Percentiles rank a stretch among this genome's conserved stretches.
These are phyloP conservation scores for Termitomyces sp. DNA, from an alignment of 1,284 basidiomycete species.

Conservation along the genomic window DNA sequence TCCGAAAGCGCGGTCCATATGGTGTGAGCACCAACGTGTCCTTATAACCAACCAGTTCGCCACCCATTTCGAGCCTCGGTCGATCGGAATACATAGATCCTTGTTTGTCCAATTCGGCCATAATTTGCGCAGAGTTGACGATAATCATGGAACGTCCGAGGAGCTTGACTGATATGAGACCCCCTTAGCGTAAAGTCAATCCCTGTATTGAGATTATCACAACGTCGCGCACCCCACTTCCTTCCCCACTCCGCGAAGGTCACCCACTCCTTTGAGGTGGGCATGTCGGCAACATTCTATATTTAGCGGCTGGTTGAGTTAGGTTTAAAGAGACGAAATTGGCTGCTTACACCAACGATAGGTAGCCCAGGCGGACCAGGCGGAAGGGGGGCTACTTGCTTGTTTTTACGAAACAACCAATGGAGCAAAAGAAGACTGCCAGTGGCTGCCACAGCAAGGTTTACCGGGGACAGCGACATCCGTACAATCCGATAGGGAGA, in stretches of 20 bases:
- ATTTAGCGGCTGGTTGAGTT: not conserved
- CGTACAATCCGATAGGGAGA: not conserved
- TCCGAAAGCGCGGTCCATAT: constrained; percentile 28
- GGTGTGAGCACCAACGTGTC: constrained; percentile 26
- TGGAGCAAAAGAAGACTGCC: not conserved
- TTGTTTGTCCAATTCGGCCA: constrained; percentile 32
- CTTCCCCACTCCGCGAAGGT: constrained; percentile 39
- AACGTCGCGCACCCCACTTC: constrained; percentile 29
- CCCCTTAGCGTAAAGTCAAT: constrained; percentile 15
- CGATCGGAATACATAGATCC: constrained; percentile 33
- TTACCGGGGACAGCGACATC: not conserved
- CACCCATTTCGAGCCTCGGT: constrained; percentile 29
- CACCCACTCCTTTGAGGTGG: constrained; percentile 35
- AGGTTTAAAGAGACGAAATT: not conserved
- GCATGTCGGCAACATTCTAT: constrained; percentile 38
- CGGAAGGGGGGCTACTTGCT: not conserved
- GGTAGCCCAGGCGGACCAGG: constrained; percentile 1
- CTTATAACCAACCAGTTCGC: constrained; percentile 25
- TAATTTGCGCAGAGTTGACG: constrained; percentile 29
- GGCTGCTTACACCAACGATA: not conserved
- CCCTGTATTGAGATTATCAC: not conserved
- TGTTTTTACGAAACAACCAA: not conserved
- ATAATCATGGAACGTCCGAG: constrained; percentile 34
- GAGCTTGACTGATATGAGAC: constrained; percentile 25
- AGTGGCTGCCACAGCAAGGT: not conserved